Evolutionary conservation across 2,329 filamentous ascomycete genomes (phyloP).

Genomic region (Amylocarpus encephaloides): DNA sequence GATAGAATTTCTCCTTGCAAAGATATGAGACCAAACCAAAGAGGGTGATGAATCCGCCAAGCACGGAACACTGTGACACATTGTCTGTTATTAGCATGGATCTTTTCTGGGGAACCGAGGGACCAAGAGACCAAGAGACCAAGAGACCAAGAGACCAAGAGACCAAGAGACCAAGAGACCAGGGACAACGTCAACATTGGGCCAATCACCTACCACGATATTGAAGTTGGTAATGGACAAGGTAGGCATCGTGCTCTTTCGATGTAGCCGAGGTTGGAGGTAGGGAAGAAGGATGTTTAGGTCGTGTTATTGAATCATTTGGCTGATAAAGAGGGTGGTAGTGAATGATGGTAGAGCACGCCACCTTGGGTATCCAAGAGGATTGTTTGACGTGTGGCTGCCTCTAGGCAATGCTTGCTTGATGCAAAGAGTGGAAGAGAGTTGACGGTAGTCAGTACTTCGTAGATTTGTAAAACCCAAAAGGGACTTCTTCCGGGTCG

Average conservation of each 20-base stretch:
- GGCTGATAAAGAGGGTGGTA: not conserved
- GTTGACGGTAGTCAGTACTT: too few relatives aligned
- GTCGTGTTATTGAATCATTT: constrained; percentile 42
- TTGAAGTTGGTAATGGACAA: constrained; percentile 47
- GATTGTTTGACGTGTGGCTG: too few relatives aligned
- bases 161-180: not conserved
- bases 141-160: not conserved
- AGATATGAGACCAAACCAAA: constrained; percentile 88
- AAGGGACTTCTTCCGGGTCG: too few relatives aligned
- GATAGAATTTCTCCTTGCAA: constrained; percentile 81
- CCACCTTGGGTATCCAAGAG: too few relatives aligned
- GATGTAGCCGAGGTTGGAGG: constrained; percentile 28
- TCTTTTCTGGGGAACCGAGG: too few relatives aligned
- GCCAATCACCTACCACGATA: constrained; percentile 33
- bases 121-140: not conserved
- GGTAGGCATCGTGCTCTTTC: constrained; percentile 38
- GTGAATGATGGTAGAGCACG: not conserved
- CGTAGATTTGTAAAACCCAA: too few relatives aligned
- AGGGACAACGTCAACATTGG: not conserved
- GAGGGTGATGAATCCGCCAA: constrained; percentile 84
- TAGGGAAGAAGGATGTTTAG: constrained; percentile 19
- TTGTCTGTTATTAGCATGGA: not conserved
- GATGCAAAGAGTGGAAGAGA: too few relatives aligned
- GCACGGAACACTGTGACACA: constrained; percentile 42
- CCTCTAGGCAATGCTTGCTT: too few relatives aligned